phyloP scores from a whole-genome alignment of 805 yeast genomes.

The Suhomyces sp. region DNA sequence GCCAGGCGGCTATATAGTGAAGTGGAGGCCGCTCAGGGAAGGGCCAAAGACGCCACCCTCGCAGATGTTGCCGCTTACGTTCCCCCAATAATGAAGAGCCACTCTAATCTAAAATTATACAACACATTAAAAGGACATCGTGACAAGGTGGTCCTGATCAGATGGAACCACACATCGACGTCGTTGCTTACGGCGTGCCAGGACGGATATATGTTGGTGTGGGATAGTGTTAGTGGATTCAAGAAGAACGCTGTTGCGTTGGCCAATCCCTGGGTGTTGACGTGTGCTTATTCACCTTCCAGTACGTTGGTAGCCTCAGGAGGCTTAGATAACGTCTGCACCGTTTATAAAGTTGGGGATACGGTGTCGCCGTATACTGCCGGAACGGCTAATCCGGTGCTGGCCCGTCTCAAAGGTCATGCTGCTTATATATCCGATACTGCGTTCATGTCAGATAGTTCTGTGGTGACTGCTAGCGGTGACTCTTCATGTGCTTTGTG shows the following conservation, averaged over 20 bases:
- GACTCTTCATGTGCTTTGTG: slow-evolving; percentile 78
- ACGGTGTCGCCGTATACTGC: background rate
- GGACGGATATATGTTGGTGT: slow-evolving; percentile 79
- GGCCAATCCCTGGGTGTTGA: slow-evolving; percentile 75
- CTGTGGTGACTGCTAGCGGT: slow-evolving; percentile 69
- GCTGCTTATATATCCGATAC: slow-evolving; percentile 76
- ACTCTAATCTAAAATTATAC: slow-evolving; percentile 27
- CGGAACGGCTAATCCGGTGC: slow-evolving; percentile 6
- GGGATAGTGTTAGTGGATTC: slow-evolving; percentile 75
- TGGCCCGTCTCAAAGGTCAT: slow-evolving; percentile 71
- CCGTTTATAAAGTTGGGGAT: slow-evolving; percentile 46
- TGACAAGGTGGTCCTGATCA: slow-evolving; percentile 65
- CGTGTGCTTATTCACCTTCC: slow-evolving; percentile 70
- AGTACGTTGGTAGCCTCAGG: slow-evolving; percentile 71
- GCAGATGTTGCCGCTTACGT: slow-evolving; percentile 35
- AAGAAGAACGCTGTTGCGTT: slow-evolving; percentile 69
- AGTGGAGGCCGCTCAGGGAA: slow-evolving; percentile 42
- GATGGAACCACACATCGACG: slow-evolving; percentile 66
- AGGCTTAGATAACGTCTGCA: slow-evolving; percentile 77
- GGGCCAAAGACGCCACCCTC: slow-evolving; percentile 46
- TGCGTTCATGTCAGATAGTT: slow-evolving; percentile 53
- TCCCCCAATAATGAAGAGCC: slow-evolving; percentile 27
- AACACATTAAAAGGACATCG: slow-evolving; percentile 59
- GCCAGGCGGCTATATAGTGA: slow-evolving; percentile 49
- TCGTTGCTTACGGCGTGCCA: slow-evolving; percentile 72